Conservation (phyloP, 1,284 basidiomycete species). For the Ustilago loliicola region DNA sequence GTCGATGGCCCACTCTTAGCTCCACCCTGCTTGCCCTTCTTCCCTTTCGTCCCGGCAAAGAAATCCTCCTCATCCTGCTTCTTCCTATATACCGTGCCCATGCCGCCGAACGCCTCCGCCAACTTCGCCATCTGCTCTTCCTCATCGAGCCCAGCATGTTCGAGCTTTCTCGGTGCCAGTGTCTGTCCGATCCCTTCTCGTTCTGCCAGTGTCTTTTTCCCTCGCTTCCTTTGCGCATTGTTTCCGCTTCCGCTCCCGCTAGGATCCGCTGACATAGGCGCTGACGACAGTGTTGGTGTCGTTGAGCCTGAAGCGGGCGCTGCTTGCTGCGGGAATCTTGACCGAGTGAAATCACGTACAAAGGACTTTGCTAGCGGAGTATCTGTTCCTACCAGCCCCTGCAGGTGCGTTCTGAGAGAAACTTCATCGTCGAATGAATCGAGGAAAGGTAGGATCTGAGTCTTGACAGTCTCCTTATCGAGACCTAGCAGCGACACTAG, state of each 20-base stretch:
- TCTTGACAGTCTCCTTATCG: constrained; percentile 45
- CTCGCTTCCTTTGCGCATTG: constrained; percentile 23
- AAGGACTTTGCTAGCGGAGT: constrained; percentile 36
- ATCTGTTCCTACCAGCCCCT: constrained; percentile 47
- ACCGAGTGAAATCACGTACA: constrained; percentile 33
- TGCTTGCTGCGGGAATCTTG: constrained; percentile 35
- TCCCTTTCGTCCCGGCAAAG: constrained; percentile 41
- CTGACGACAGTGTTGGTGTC: constrained; percentile 4
- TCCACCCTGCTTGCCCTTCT: constrained; percentile 21
- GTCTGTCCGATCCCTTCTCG: constrained; percentile 40
- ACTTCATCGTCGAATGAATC: constrained; percentile 45
- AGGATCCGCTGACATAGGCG: background rate
- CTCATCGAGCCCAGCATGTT: constrained; percentile 8
- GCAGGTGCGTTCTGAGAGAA: constrained; percentile 35
- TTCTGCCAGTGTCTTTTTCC: constrained; percentile 42
- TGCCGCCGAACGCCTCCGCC: constrained; percentile 43
- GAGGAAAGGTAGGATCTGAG: constrained; percentile 52
- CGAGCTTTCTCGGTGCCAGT: constrained; percentile 33
- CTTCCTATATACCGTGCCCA: constrained; percentile 49
- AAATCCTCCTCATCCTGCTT: constrained; percentile 42
- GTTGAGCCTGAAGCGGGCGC: constrained; percentile 12
- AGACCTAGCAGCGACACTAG: constrained; percentile 45
- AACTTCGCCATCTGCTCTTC: constrained; percentile 43
- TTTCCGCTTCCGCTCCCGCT: background rate
- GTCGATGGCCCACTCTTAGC: background rate